Evolutionary conservation across 768 basidiomycete species (phyloP), one percentile per base, ranked within the genome.

Genomic region (Pluteus cervinus): DNA sequence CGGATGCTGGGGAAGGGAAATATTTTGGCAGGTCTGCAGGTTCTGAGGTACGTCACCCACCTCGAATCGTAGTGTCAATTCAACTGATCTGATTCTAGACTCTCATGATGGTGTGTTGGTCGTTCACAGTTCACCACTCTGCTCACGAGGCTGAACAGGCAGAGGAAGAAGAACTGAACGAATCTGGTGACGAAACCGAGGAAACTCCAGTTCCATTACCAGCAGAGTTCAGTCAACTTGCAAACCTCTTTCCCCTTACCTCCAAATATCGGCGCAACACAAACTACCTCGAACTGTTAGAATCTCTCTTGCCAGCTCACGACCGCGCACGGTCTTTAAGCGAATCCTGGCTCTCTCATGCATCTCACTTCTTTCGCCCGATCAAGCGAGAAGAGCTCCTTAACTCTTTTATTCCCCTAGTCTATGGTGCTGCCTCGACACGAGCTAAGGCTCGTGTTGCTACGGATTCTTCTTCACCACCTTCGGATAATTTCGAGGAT

Each of bases 11-110:
- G 12, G 66, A 75, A 40, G 65, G 75, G 40, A 76, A 74, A 47
- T 83, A 80, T 49, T 79, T 79, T 47, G 81, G 81, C 12, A 62
- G 75, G 18, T 76, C 76, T 7, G 79, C 76, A 24, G 78, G 78
- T 2, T 71, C 76, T n/a, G 78, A 81, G 63, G 69, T 73, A 34
- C 29, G 56, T 45, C 35, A 37, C 17, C 18, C 38, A 26, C 29
- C 21, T 32, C 5, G 10, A 16, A 28, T 18, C 17, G 11, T 17
- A 11, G 21, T 28, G 7, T 30, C 22, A 15, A 8, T 29, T 7
- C 12, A 16, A 21, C 8, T 24, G 7, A 12, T n/a, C 10, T 15
- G 17, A 21, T 37, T 22, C 15, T 8, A 36, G 8, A 24, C 20
- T 25, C 18, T 11, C 8, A 16, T 42, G n/a, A n/a, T n/a, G n/a